Conservation (phyloP, 192 early-diverging fungal genomes). For the Helicostylum pulchrum region DNA sequence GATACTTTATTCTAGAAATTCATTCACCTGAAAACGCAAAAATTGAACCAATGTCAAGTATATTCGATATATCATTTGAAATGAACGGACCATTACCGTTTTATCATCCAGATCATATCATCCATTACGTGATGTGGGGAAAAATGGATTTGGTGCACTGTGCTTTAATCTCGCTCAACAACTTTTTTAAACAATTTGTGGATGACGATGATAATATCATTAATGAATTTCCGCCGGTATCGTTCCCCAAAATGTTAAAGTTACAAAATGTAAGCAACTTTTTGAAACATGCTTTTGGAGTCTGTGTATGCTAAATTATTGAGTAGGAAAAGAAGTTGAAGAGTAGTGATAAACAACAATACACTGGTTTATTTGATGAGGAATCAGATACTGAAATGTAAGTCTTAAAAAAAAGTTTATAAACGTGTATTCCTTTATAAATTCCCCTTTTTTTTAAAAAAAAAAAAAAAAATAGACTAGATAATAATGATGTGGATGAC, state of each 20-base stretch:
- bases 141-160: conserved; percentile 65
- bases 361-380: conserved; percentile 60
- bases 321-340: too few species aligned
- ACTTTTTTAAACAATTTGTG: conserved; percentile 35
- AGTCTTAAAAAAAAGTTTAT: neutral
- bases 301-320: too few species aligned
- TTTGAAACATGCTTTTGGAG: too few species aligned
- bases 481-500: conserved; percentile 14
- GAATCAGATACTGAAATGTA: conserved; percentile 30
- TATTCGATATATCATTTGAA: conserved; percentile 47
- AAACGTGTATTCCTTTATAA: neutral
- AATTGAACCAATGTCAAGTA: conserved; percentile 40
- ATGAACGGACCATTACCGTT: conserved; percentile 66
- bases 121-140: conserved; percentile 74
- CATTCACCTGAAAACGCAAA: conserved; percentile 24
- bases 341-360: conserved; percentile 22
- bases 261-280: conserved; percentile 49
- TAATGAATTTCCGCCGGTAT: conserved; percentile 54
- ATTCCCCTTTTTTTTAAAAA: conserved; percentile 6
- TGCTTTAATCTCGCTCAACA: conserved; percentile 60
- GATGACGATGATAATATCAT: conserved; percentile 43
- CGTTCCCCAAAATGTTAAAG: conserved; percentile 58
- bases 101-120: conserved; percentile 68
- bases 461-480: neutral
- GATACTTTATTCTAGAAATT: too few species aligned